phyloP scores from a whole-genome alignment of 2,329 filamentous ascomycete genomes.

The Talaromyces sp. region DNA sequence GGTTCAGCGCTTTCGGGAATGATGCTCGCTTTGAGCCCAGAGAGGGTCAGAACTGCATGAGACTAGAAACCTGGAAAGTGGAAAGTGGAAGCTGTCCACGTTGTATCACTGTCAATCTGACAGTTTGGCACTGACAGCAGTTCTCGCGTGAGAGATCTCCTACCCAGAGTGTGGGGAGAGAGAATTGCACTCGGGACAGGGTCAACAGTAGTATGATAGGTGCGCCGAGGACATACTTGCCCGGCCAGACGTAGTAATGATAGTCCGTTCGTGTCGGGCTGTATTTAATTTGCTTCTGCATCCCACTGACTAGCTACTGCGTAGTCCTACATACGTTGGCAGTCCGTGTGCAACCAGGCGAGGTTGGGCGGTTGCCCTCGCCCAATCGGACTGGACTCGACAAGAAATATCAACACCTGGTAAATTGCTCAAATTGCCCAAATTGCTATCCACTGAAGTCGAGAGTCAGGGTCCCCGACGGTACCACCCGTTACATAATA shows the following conservation, averaged over 20 bases:
- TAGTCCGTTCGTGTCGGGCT: background rate
- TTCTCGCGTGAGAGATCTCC: background rate
- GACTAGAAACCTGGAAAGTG: background rate
- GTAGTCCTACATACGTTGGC: background rate
- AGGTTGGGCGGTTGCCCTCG: background rate
- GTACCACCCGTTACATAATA: background rate
- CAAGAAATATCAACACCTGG: background rate
- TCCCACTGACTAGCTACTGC: background rate
- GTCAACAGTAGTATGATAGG: background rate
- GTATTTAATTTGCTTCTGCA: background rate
- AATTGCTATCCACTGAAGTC: background rate
- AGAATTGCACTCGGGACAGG: background rate
- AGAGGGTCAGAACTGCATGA: background rate
- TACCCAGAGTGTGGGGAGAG: background rate
- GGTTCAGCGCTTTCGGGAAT: background rate
- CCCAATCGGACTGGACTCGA: background rate
- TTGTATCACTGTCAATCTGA: background rate
- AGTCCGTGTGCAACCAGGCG: background rate
- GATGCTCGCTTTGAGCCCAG: background rate
- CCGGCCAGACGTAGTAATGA: background rate
- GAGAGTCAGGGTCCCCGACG: background rate
- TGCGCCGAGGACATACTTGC: background rate
- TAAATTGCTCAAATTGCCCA: background rate
- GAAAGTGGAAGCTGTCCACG: background rate
- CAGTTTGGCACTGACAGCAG: background rate